Conservation (phyloP, 2,329 filamentous ascomycete genomes). For the Colletotrichum orbiculare region DNA sequence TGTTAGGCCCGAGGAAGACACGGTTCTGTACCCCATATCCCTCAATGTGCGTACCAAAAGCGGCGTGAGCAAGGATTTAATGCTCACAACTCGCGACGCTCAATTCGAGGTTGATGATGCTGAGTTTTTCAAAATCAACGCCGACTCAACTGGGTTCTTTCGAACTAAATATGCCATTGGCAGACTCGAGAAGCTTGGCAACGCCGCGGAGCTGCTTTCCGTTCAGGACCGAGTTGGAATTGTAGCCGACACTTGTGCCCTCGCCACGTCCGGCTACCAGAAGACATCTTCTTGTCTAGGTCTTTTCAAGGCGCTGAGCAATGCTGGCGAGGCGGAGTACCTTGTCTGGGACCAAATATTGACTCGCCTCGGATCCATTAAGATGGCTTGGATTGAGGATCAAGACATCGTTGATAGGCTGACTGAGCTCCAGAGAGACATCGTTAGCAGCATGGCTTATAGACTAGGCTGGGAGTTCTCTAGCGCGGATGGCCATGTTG, state of each 20-base stretch:
- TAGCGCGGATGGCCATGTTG: conserved; percentile 85
- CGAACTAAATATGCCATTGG: conserved; percentile 88
- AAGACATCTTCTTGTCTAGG: conserved; percentile 91
- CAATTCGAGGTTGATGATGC: conserved; percentile 81
- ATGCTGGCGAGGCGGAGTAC: conserved; percentile 83
- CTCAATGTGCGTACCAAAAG: conserved; percentile 85
- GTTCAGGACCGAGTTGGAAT: conserved; percentile 95
- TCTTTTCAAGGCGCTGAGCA: conserved; percentile 84
- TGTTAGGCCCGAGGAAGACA: conserved; percentile 91
- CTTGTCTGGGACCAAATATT: conserved; percentile 96
- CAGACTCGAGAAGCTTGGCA: conserved; percentile 86
- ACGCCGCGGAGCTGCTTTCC: conserved; percentile 84
- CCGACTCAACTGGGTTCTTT: conserved; percentile 93
- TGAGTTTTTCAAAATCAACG: conserved; percentile 97
- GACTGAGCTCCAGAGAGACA: conserved; percentile 83
- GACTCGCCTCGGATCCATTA: conserved; percentile 80
- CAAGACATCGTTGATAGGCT: conserved; percentile 77
- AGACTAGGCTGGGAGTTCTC: conserved; percentile 90
- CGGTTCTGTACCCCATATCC: conserved; percentile 89
- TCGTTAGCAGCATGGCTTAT: conserved; percentile 84
- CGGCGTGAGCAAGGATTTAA: conserved; percentile 82
- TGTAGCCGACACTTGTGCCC: conserved; percentile 90
- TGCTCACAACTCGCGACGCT: conserved; percentile 71
- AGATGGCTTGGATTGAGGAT: conserved; percentile 89
- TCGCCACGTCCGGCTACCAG: conserved; percentile 91